Evolutionary conservation across 2,329 filamentous ascomycete species (phyloP).

Genomic region (Escovopsis sp.): DNA sequence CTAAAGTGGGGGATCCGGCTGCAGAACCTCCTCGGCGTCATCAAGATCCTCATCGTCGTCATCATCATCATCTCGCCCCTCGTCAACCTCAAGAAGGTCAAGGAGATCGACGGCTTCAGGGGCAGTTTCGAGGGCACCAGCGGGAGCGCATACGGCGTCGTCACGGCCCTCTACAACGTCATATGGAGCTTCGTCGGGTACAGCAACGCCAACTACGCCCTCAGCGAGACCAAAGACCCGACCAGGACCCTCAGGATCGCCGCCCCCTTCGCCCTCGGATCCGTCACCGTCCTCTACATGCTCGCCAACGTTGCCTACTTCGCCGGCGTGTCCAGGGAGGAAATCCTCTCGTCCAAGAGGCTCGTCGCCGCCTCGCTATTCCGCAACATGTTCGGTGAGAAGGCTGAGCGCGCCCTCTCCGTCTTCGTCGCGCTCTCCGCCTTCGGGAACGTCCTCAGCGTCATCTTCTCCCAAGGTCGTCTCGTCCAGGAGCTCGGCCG

Average conservation of each 20-base stretch:
- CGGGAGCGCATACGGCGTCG: conserved; percentile 48
- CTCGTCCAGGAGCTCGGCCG: conserved; percentile 51
- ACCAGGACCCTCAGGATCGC: conserved; percentile 49
- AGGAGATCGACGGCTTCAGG: conserved; percentile 43
- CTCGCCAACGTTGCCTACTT: conserved; percentile 54
- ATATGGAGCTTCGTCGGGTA: conserved; percentile 57
- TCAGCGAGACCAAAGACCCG: conserved; percentile 51
- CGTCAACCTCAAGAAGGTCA: conserved; percentile 42
- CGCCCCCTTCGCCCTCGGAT: conserved; percentile 42
- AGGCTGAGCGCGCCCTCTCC: conserved; percentile 42
- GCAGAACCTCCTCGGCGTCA: conserved; percentile 47
- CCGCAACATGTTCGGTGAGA: conserved; percentile 37
- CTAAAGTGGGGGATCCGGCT: conserved; percentile 52
- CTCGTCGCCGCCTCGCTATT: conserved; percentile 40
- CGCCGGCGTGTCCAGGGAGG: conserved; percentile 36
- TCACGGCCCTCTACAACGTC: conserved; percentile 57
- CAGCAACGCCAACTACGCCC: conserved; percentile 51
- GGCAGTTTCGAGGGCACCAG: conserved; percentile 52
- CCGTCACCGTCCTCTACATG: conserved; percentile 47
- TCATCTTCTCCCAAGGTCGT: conserved; percentile 54
- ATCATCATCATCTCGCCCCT: conserved; percentile 51
- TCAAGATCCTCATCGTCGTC: conserved; percentile 51
- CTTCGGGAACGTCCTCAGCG: conserved; percentile 50
- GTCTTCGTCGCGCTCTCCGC: conserved; percentile 54
- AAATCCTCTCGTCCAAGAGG: conserved; percentile 34